These are phyloP conservation scores for Podospora didyma DNA, from an alignment of 495 filamentous ascomycete genomes.

Conservation along the genomic window DNA sequence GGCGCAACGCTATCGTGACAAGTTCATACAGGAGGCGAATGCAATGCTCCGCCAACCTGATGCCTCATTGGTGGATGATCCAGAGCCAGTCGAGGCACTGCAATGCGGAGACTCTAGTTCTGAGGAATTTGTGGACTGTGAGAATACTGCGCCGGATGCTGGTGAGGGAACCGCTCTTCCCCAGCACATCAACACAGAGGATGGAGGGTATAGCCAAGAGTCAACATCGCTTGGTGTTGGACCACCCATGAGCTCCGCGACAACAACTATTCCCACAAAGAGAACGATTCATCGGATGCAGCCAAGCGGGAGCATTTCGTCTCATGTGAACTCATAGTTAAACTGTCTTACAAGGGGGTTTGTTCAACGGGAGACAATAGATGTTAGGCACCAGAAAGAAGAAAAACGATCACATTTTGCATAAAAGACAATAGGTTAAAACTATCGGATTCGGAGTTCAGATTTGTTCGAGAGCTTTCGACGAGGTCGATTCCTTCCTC, in stretches of 20 bases:
- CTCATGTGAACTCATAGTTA: too few relatives aligned
- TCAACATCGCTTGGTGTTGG: slow-evolving; percentile 9
- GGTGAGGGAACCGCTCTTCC: slow-evolving; percentile 13
- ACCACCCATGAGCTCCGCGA: slow-evolving; percentile 12
- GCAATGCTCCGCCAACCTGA: slow-evolving; percentile 10
- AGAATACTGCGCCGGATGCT: slow-evolving; percentile 9
- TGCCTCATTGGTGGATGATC: neutral
- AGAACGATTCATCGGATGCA: too few relatives aligned
- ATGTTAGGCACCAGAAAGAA: too few relatives aligned
- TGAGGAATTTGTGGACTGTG: slow-evolving; percentile 10
- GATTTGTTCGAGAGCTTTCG: too few relatives aligned
- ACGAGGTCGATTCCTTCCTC: too few relatives aligned
- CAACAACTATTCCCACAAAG: too few relatives aligned
- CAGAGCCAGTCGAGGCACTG: slow-evolving; percentile 3
- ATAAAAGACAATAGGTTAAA: too few relatives aligned
- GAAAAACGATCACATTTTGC: too few relatives aligned
- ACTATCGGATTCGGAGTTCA: too few relatives aligned
- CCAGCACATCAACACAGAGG: slow-evolving; percentile 15
- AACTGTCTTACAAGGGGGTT: too few relatives aligned
- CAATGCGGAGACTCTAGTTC: slow-evolving; percentile 6
- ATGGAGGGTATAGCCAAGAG: slow-evolving; percentile 9
- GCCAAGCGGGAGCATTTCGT: too few relatives aligned
- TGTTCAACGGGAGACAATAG: too few relatives aligned
- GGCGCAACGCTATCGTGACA: slow-evolving; percentile 14
- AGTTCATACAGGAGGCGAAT: slow-evolving; percentile 18